Conservation (phyloP, 306 rosid genomes). For the Malus sylvestris region DNA sequence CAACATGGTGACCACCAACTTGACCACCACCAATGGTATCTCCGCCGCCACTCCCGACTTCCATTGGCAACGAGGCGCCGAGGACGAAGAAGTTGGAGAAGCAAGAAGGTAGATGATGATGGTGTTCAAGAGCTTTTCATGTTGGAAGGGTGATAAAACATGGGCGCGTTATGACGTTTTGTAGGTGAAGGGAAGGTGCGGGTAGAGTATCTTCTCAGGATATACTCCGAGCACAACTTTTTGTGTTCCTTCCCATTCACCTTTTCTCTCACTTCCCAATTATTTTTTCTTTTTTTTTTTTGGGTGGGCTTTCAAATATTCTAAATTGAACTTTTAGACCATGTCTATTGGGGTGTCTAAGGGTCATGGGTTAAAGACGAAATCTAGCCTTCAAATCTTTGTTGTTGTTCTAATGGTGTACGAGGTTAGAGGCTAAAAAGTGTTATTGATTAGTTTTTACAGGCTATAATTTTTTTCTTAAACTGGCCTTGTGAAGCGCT, state of each 20-base stretch:
- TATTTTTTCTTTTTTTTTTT: neutral
- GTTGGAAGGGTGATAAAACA: neutral
- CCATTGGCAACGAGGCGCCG: neutral
- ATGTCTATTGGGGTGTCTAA: too few relatives aligned
- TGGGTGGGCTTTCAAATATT: neutral
- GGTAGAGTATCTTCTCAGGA: slow-evolving; percentile 27
- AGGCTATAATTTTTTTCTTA: fast-evolving
- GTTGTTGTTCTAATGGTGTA: too few relatives aligned
- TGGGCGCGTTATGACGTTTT: slow-evolving; percentile 10
- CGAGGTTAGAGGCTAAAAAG: too few relatives aligned
- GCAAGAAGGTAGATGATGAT: neutral
- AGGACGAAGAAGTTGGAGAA: neutral
- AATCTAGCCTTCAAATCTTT: too few relatives aligned
- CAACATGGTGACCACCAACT: neutral
- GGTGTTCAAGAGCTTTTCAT: neutral
- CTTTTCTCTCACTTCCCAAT: neutral
- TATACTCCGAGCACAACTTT: slow-evolving; percentile 9
- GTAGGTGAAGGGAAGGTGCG: slow-evolving; percentile 15
- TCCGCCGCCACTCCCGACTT: neutral
- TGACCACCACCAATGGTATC: neutral
- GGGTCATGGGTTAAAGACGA: too few relatives aligned
- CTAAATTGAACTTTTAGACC: neutral
- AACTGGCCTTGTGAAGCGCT: too few relatives aligned
- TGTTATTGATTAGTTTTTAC: too few relatives aligned
- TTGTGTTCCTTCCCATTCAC: neutral